Percentiles rank a stretch among this genome's conserved stretches.
Evolutionary conservation across 2,329 filamentous ascomycete genomes (phyloP).

Genomic region (Zopfia rhizophila): DNA sequence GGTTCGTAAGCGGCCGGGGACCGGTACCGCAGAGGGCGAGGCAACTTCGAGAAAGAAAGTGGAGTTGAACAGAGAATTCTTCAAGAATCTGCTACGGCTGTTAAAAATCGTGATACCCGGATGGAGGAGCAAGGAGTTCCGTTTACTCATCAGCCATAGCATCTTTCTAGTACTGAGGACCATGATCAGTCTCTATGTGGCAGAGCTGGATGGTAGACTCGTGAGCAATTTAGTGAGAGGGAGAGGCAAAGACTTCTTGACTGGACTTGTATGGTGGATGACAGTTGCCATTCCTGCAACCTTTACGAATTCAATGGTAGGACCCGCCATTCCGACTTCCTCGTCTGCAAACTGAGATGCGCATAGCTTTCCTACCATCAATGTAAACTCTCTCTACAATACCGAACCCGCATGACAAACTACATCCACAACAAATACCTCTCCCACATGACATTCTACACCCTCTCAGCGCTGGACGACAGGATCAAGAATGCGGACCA

Average conservation of each 20-base stretch:
- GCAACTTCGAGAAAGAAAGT: constrained; percentile 75
- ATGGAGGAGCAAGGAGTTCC: constrained; percentile 87
- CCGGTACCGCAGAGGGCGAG: constrained; percentile 46
- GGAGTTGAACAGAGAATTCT: constrained; percentile 89
- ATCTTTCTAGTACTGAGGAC: constrained; percentile 92
- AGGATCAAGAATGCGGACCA: constrained; percentile 99
- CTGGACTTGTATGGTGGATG: constrained; percentile 98
- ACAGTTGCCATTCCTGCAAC: constrained; percentile 93
- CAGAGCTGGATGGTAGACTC: constrained; percentile 91
- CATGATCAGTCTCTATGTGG: constrained; percentile 93
- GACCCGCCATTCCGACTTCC: constrained; percentile 34
- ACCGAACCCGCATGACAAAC: constrained; percentile 92
- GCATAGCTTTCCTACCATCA: constrained; percentile 91
- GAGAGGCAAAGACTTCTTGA: constrained; percentile 88
- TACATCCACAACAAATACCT: constrained; percentile 96
- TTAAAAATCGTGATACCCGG: constrained; percentile 89
- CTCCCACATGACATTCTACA: constrained; percentile 98
- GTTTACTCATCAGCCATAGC: constrained; percentile 88
- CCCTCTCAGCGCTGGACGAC: constrained; percentile 92
- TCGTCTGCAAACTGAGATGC: constrained; percentile 26
- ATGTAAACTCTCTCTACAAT: constrained; percentile 91
- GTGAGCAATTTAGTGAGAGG: constrained; percentile 94
- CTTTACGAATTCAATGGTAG: constrained; percentile 98
- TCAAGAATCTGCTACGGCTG: constrained; percentile 79
- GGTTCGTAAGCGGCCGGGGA: constrained; percentile 62